These are phyloP conservation scores for Venturia aucupariae DNA, from an alignment of 2,329 filamentous ascomycete genomes.

Conservation along the genomic window DNA sequence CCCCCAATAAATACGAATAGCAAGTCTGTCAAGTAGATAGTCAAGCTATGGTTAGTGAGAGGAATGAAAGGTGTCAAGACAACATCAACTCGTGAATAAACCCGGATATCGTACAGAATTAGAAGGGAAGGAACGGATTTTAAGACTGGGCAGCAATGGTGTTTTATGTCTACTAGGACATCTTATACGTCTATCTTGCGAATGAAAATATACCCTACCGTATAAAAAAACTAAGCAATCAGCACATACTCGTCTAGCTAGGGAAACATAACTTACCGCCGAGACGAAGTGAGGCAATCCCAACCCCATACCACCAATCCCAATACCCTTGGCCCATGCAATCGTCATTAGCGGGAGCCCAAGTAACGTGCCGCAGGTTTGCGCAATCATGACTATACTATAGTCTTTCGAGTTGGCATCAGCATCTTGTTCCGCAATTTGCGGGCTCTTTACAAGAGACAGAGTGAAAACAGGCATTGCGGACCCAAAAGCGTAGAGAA, in stretches of 20 bases:
- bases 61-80: too few species aligned
- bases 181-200: background rate
- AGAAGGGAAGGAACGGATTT: background rate
- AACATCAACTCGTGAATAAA: background rate
- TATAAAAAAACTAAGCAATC: background rate
- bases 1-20: background rate
- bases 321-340: slow-evolving; percentile 28
- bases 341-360: slow-evolving; percentile 29
- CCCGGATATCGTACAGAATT: background rate
- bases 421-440: slow-evolving; percentile 20
- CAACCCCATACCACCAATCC: slow-evolving; percentile 24
- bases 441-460: slow-evolving; percentile 27
- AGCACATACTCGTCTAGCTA: background rate
- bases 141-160: background rate
- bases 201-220: background rate
- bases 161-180: background rate
- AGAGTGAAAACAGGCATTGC: slow-evolving; percentile 31
- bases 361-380: slow-evolving; percentile 27
- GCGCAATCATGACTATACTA: slow-evolving; percentile 29
- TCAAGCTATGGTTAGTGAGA: background rate
- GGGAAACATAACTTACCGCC: slow-evolving; percentile 21
- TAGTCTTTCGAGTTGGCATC: slow-evolving; percentile 25
- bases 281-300: slow-evolving; percentile 29
- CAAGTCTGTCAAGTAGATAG: background rate
- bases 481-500: slow-evolving; percentile 30